Evolutionary conservation across 164 flowering plant species (phyloP), one percentile per base, ranked within the genome.

Genomic region (Paratinospora sagittata): DNA sequence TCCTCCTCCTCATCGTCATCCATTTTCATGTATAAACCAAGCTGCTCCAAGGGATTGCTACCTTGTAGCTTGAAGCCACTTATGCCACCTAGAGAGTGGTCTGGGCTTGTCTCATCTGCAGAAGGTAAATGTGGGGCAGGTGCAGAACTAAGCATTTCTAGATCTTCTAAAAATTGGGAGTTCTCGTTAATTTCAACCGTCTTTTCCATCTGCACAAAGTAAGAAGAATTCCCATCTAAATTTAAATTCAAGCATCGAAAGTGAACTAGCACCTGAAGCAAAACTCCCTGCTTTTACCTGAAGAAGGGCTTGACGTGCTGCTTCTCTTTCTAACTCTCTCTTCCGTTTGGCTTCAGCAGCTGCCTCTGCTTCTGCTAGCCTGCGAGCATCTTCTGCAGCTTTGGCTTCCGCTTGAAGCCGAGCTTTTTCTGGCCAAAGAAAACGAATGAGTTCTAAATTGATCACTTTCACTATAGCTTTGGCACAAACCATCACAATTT

Each of bases 161-260:
- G 72, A 74, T 92, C 97, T 72, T 88, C 80, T 37, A 94, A 82
- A 76, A 89, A 88, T 69, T 77, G 84, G 9, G 87, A 80, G 45
- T 85, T 88, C 77, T 87, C 98, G 74, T 90, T 84, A 39, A 94
- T 92, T 67, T 89, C 95, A 39, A 94, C 97, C 24, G 98, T 94
- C 77, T 89, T 90, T 74, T 94, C 97, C 86, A 94, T 90, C 98
- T 94, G 88, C 79, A 77, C 26, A 66, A 37, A 23, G 61, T 17
- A 27, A n/a, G n/a, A n/a, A n/a, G 33, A 17, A 43, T n/a, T 30
- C 41, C 60, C 37, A 45, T 12, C 11, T 8, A n/a, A 62, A 33
- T 45, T 23, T 47, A 21, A 6, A 30, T 49, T 26, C 27, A 47
- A 11, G n/a, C 9, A 43, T 45, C 30, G 3, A 23, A 13, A n/a